Conservation (phyloP, 192 early-diverging fungal species). For the Backusella tuberculispora region DNA sequence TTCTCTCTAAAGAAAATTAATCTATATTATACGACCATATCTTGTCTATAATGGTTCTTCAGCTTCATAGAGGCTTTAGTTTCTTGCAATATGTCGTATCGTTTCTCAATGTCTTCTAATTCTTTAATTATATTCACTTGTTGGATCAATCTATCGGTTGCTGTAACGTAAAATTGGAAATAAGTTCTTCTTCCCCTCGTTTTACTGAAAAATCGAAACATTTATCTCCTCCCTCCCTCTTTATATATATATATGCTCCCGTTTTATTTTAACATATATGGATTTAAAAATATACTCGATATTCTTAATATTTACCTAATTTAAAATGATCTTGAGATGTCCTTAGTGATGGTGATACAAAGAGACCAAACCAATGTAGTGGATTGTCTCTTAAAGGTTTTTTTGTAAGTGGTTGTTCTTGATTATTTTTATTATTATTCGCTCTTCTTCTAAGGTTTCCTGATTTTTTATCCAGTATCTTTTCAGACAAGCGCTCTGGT, state of each 20-base stretch:
- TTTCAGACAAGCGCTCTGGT: neutral
- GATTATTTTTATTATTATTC: neutral
- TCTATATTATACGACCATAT: neutral
- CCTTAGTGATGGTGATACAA: constrained; percentile 45
- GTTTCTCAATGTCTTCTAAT: constrained; percentile 22
- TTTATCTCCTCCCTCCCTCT: neutral
- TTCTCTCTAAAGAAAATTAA: neutral
- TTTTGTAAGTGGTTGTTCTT: neutral
- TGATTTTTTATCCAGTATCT: neutral
- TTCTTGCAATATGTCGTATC: constrained; percentile 25
- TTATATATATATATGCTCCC: neutral
- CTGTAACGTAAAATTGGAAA: neutral
- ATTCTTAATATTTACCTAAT: constrained; percentile 29
- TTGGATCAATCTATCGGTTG: constrained; percentile 3
- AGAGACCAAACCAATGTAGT: constrained; percentile 50
- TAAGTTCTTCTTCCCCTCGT: neutral
- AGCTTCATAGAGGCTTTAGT: neutral
- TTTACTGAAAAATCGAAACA: neutral
- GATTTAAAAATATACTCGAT: too few relatives aligned
- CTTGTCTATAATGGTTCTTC: neutral
- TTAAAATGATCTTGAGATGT: constrained; percentile 45
- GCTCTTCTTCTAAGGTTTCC: neutral
- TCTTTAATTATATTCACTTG: constrained; percentile 27
- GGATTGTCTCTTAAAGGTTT: constrained; percentile 28
- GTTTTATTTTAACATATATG: too few relatives aligned